These are phyloP conservation scores for Podospora fimiseda DNA, from an alignment of 495 filamentous ascomycete genomes.

Conservation along the genomic window DNA sequence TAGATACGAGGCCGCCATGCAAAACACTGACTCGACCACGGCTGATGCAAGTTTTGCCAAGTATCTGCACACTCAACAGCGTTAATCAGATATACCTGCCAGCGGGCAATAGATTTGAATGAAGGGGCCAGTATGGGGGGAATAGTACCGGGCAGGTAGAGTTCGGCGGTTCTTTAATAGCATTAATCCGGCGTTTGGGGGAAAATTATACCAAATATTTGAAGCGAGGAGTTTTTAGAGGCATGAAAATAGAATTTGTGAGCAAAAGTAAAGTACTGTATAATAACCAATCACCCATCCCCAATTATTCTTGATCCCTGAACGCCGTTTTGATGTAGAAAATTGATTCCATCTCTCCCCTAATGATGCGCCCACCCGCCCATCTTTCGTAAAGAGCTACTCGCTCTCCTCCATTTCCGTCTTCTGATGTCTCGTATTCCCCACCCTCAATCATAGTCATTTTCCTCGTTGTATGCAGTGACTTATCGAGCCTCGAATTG, in stretches of 20 bases:
- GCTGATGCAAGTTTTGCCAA: slow-evolving; percentile 56
- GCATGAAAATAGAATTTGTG: slow-evolving; percentile 5
- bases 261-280: background rate
- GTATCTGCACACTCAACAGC: slow-evolving; percentile 42
- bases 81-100: background rate
- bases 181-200: slow-evolving; percentile 21
- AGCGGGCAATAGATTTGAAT: slow-evolving; percentile 1
- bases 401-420: background rate
- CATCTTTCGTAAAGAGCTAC: background rate
- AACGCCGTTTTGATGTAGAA: slow-evolving; percentile 10
- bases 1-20: slow-evolving; percentile 55
- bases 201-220: slow-evolving; percentile 43
- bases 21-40: slow-evolving; percentile 38
- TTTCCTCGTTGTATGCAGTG: background rate
- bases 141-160: background rate
- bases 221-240: slow-evolving; percentile 10
- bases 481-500: slow-evolving; percentile 88
- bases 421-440: too few relatives aligned
- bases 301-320: background rate
- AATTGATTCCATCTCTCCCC: background rate
- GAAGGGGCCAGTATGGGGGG: background rate
- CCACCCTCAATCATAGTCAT: too few relatives aligned
- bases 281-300: background rate
- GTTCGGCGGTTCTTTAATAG: slow-evolving; percentile 2
- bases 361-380: background rate